Evolutionary conservation across 1,284 basidiomycete genomes (phyloP).

Genomic region (Lentinula novae-zelandiae): DNA sequence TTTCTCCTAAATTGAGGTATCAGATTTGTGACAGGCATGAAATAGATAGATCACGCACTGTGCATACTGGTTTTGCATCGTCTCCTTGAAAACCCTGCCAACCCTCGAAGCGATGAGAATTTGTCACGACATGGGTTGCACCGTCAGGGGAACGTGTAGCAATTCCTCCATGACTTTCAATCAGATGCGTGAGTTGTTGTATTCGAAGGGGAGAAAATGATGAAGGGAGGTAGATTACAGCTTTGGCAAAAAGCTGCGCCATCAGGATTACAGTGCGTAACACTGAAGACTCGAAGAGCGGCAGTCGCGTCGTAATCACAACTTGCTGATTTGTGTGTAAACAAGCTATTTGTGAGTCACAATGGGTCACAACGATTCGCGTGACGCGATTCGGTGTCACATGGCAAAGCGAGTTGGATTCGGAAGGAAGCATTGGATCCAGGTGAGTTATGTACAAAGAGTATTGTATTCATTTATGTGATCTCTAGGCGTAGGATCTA

Average conservation of each 20-base stretch:
- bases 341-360: no score
- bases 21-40: neutral
- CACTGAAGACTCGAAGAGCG: no score
- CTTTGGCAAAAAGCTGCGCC: constrained; percentile 24
- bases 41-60: constrained; percentile 30
- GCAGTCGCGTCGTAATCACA: no score
- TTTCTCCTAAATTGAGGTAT: constrained; percentile 15
- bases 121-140: constrained; percentile 46
- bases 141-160: constrained; percentile 25
- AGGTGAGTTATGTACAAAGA: neutral
- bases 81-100: constrained; percentile 30
- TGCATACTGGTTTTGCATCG: constrained; percentile 35
- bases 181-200: constrained; percentile 27
- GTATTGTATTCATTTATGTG: constrained; percentile 1
- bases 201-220: constrained; percentile 27
- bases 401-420: no score
- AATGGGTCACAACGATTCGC: no score
- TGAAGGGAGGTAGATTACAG: constrained; percentile 29
- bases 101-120: constrained; percentile 53
- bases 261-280: neutral
- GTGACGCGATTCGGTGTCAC: no score
- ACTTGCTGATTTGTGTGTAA: no score
- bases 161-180: constrained; percentile 42
- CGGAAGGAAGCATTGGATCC: no score
- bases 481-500: neutral